Percentiles rank a stretch among this genome's conserved stretches.
These are phyloP conservation scores for Hordeum marinum DNA, from an alignment of 176 grass and related monocot species.

Conservation along the genomic window DNA sequence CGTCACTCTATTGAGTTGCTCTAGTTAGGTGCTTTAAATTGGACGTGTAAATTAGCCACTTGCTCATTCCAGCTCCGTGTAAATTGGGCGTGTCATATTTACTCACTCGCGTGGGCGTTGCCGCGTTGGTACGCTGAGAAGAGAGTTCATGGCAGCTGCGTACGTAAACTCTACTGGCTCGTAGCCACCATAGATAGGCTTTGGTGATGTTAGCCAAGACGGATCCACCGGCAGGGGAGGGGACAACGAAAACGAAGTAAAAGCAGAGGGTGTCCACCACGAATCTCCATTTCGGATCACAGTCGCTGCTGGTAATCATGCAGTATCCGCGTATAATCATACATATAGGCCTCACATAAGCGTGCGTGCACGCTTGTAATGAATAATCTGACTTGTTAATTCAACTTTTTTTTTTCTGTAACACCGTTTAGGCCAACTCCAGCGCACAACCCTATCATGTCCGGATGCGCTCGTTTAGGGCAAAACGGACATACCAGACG, in stretches of 20 bases:
- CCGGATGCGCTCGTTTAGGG: too few relatives aligned
- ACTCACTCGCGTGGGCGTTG: not conserved
- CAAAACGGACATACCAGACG: too few relatives aligned
- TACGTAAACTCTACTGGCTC: too few relatives aligned
- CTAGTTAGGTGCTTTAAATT: not conserved
- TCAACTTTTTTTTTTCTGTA: too few relatives aligned
- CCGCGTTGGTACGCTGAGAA: not conserved
- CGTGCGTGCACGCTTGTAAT: too few relatives aligned
- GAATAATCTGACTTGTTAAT: too few relatives aligned
- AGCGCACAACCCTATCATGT: too few relatives aligned
- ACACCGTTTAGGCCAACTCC: too few relatives aligned
- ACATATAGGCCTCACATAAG: not conserved
- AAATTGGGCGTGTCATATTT: not conserved
- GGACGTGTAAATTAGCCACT: too few relatives aligned
- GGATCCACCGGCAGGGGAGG: slow-evolving; percentile 12
- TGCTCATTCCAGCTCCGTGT: not conserved
- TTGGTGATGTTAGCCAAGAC: not conserved
- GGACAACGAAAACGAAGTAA: slow-evolving; percentile 26
- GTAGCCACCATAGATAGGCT: not conserved
- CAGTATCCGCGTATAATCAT: too few relatives aligned
- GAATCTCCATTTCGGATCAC: slow-evolving; percentile 32
- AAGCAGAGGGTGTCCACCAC: slow-evolving; percentile 7
- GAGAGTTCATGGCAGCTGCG: not conserved
- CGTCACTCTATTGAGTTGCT: too few relatives aligned
- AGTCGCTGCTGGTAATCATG: slow-evolving; percentile 20